Conservation (phyloP, 495 filamentous ascomycete genomes). For the Pyrenopolyporus hunteri region DNA sequence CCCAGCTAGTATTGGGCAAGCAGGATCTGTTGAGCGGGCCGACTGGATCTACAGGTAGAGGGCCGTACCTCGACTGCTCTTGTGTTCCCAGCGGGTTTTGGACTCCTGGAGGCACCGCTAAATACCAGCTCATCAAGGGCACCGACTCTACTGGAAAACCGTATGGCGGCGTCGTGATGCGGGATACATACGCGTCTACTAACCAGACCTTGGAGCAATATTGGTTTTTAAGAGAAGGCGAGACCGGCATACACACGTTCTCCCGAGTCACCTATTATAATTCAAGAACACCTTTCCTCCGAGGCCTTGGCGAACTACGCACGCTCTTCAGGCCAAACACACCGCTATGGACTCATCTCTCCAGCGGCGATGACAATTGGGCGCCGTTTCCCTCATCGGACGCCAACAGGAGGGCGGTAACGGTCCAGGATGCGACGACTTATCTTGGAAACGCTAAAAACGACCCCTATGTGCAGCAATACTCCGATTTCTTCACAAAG, state of each 20-base stretch:
- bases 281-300: conserved; percentile 56
- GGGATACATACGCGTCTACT: conserved; percentile 57
- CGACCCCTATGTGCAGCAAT: conserved; percentile 58
- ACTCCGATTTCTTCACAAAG: conserved; percentile 65
- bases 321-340: conserved; percentile 63
- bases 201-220: conserved; percentile 62
- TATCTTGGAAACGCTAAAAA: conserved; percentile 56
- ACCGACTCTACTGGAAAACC: conserved; percentile 53
- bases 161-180: conserved; percentile 59
- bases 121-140: conserved; percentile 54
- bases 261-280: conserved; percentile 61
- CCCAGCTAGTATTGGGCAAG: conserved; percentile 53
- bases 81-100: conserved; percentile 61
- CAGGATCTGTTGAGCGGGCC: conserved; percentile 57
- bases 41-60: conserved; percentile 50
- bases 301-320: conserved; percentile 61
- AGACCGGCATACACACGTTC: conserved; percentile 63
- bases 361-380: conserved; percentile 55
- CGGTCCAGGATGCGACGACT: conserved; percentile 65
- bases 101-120: conserved; percentile 55
- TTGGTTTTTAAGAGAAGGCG: conserved; percentile 62
- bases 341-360: conserved; percentile 61
- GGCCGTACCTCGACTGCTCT: conserved; percentile 64
- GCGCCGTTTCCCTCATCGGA: conserved; percentile 58
- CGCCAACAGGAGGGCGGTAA: conserved; percentile 46